These are phyloP conservation scores for Chaetoscypha palmicola DNA, from an alignment of 2,329 filamentous ascomycete genomes.

Conservation along the genomic window DNA sequence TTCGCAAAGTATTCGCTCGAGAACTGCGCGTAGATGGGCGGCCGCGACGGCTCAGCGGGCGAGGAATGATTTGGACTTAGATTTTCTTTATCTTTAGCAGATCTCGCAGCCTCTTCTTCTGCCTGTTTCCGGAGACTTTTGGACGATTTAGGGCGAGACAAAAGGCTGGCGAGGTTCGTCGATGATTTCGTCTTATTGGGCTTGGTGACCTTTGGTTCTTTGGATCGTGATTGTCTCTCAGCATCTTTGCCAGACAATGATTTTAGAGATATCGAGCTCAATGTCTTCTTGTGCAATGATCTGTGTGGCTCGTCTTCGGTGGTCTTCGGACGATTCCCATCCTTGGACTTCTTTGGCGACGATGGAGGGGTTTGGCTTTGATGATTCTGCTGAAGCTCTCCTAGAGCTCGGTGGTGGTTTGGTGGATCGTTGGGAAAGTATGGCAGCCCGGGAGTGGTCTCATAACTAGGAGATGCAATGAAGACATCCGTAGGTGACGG, in stretches of 20 bases:
- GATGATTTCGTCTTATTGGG: constrained; percentile 77
- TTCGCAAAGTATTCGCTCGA: constrained; percentile 34
- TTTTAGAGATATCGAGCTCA: constrained; percentile 40
- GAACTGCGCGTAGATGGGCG: constrained; percentile 79
- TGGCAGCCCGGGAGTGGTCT: constrained; percentile 22
- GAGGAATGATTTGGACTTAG: constrained; percentile 51
- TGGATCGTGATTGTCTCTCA: constrained; percentile 30
- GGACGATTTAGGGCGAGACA: constrained; percentile 67
- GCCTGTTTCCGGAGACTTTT: constrained; percentile 53
- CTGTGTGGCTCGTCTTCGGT: constrained; percentile 27
- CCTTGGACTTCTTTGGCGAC: constrained; percentile 35
- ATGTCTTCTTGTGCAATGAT: constrained; percentile 40
- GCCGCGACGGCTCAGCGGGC: constrained; percentile 34
- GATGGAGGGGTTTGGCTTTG: constrained; percentile 33
- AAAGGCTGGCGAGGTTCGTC: constrained; percentile 70
- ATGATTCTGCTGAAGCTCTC: constrained; percentile 52
- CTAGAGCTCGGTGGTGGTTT: constrained; percentile 40
- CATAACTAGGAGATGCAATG: constrained; percentile 19
- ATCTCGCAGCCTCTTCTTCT: constrained; percentile 44
- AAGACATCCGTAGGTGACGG: constrained; percentile 19
- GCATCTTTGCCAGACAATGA: constrained; percentile 35
- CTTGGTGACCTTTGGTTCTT: constrained; percentile 46
- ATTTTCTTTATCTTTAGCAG: constrained; percentile 74
- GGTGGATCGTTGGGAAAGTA: constrained; percentile 32
- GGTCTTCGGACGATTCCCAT: constrained; percentile 27